Base-by-base conservation (phyloP, 371 early-diverging fungal species). In the Funneliformis caledonium region DNA sequence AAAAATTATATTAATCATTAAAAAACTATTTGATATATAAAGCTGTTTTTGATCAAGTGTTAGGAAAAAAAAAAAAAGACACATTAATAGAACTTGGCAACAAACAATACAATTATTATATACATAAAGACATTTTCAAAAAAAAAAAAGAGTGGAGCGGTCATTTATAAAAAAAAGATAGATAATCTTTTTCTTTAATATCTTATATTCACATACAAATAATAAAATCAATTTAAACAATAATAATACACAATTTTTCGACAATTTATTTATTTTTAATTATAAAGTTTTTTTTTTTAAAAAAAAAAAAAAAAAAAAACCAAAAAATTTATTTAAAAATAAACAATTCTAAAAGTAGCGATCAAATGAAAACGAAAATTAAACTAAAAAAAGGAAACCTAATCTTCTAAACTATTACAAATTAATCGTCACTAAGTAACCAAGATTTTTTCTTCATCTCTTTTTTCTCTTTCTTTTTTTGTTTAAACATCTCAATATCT, bases 381-480 rank as follows among this genome's bases (percentile, higher is more conserved):
- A 52, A 16, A 52, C 16, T 52, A 47, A 47, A 47, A 10, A 47
- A 47, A 47, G 7, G 6, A 47, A 47, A 10, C 2, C 2, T 0
- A 9, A 47, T 47, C 5, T 52, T 52, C 56, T 52, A 52, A 52
- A 5, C 56, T 7, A 62, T 62, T 16, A 62, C 22, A 22, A 62
- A 62, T 78, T 59, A 78, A 47, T 78, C 78, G 14, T 47, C 78
- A 37, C 78, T 64, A 75, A 74, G 56, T 43, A 81, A 77, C 81
- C 78, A 80, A 22, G 80, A 70, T 22, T 60, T 69, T 62, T 72
- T 81, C 43, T 78, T 80, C 60, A 78, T 78, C n/a, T 76, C 79
- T 68, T 86, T 84, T 64, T 86, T 86, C 70, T 87, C 84, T 72
- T 87, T 86, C 77, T 82, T 80, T 65, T 78, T 78, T 60, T 82